These are phyloP conservation scores for Gypsophila paniculata DNA, from an alignment of 179 eudicot genomes.

Conservation along the genomic window DNA sequence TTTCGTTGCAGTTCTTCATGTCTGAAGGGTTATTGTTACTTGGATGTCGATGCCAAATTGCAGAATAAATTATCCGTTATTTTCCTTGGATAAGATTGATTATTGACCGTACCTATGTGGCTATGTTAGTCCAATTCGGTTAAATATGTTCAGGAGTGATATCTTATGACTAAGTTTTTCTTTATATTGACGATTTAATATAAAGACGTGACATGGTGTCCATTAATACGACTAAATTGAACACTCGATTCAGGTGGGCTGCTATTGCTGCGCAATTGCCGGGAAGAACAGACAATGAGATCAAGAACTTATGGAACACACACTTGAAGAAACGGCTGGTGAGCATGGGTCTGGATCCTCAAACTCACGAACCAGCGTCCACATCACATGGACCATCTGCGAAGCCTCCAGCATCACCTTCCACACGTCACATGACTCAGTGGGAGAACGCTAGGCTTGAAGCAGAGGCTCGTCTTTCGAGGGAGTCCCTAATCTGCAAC, in stretches of 20 bases:
- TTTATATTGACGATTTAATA: not conserved
- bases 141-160: not conserved
- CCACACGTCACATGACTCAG: constrained; percentile 82
- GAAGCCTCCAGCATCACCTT: constrained; percentile 45
- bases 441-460: constrained; percentile 94
- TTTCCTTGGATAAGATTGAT: not conserved
- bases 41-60: not conserved
- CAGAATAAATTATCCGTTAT: not conserved
- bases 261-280: constrained; percentile 43
- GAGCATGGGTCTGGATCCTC: constrained; percentile 68
- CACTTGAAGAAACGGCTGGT: constrained; percentile 62
- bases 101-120: too few species aligned
- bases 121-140: not conserved
- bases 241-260: constrained; percentile 37
- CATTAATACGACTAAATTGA: not conserved
- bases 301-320: constrained; percentile 89
- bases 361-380: constrained; percentile 51
- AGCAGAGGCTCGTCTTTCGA: constrained; percentile 88
- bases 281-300: constrained; percentile 88
- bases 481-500: constrained; percentile 29
- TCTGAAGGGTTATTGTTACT: not conserved
- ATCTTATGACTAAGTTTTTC: too few species aligned
- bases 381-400: constrained; percentile 18
- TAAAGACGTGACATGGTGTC: too few species aligned
- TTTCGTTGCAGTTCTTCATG: not conserved